These are phyloP conservation scores for Roridomyces roridus DNA, from an alignment of 768 basidiomycete genomes.

Conservation along the genomic window DNA sequence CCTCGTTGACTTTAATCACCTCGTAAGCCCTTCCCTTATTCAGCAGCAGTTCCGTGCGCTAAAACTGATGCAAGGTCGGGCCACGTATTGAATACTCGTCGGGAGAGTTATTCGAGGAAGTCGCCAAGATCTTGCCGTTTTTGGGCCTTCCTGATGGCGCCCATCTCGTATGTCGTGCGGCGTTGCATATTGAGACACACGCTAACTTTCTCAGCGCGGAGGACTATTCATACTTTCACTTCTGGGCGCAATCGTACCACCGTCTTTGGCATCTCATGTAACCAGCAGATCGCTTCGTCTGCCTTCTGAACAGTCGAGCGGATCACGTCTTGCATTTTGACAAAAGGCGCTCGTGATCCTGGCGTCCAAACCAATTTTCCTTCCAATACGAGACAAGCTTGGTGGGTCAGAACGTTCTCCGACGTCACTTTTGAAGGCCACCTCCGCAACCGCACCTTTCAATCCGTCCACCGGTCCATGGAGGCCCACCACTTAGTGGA, in stretches of 20 bases:
- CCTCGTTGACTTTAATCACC: constrained; percentile 94
- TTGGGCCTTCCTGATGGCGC: constrained; percentile 97
- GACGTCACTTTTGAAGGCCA: constrained; percentile 67
- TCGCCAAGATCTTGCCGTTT: constrained; percentile 88
- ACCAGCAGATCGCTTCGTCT: constrained; percentile 89
- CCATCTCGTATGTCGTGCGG: constrained; percentile 72
- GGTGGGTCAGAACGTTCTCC: constrained; percentile 80
- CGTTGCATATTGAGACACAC: constrained; percentile 10
- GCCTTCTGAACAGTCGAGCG: constrained; percentile 82
- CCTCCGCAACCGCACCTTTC: constrained; percentile 77
- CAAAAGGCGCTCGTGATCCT: constrained; percentile 98
- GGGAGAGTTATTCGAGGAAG: constrained; percentile 82
- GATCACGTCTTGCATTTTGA: constrained; percentile 94
- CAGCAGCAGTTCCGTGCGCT: constrained; percentile 19
- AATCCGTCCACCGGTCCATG: constrained; percentile 60
- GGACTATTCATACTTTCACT: constrained; percentile 97
- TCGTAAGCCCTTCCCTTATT: constrained; percentile 57
- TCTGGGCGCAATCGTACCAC: constrained; percentile 75
- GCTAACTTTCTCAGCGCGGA: constrained; percentile 62
- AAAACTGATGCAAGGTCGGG: constrained; percentile 80
- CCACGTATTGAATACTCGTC: constrained; percentile 87
- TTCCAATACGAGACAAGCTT: constrained; percentile 94
- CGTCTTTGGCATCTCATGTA: constrained; percentile 98
- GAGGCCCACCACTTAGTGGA: constrained; percentile 20
- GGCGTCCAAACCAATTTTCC: constrained; percentile 89